Conservation (phyloP, 768 basidiomycete species). For the Suillus cothurnatus region DNA sequence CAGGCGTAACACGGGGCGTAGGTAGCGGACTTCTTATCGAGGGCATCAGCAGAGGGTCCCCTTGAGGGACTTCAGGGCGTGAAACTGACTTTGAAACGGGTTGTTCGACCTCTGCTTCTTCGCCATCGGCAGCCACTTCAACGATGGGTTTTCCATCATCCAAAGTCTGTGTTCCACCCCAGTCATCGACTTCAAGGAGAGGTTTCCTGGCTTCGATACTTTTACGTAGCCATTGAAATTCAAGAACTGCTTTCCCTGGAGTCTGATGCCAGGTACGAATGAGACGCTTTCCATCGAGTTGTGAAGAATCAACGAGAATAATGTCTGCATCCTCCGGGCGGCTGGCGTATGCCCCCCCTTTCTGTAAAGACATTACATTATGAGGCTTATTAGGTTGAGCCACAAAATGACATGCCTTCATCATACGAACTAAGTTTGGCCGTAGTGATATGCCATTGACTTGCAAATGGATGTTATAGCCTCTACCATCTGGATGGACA, state of each 20-base stretch:
- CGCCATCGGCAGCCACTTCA: slow-evolving; percentile 36
- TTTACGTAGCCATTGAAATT: slow-evolving; percentile 53
- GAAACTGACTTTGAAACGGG: slow-evolving; percentile 46
- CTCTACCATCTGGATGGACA: slow-evolving; percentile 39
- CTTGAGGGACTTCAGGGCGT: slow-evolving; percentile 10
- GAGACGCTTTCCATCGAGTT: slow-evolving; percentile 54
- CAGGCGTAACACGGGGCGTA: slow-evolving; percentile 61
- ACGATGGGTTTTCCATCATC: slow-evolving; percentile 37
- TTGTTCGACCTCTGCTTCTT: slow-evolving; percentile 41
- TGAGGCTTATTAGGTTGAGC: not conserved
- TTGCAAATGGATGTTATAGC: slow-evolving; percentile 58
- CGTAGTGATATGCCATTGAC: slow-evolving; percentile 52
- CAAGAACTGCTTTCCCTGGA: slow-evolving; percentile 48
- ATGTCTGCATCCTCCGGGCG: slow-evolving; percentile 55
- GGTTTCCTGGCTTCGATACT: slow-evolving; percentile 46
- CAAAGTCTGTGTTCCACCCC: slow-evolving; percentile 46
- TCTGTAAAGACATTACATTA: slow-evolving; percentile 37
- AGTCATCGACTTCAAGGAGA: slow-evolving; percentile 50
- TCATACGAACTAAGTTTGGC: slow-evolving; percentile 51
- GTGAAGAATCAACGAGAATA: slow-evolving; percentile 58
- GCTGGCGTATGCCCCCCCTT: slow-evolving; percentile 54
- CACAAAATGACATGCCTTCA: slow-evolving; percentile 43
- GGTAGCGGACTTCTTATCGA: slow-evolving; percentile 58
- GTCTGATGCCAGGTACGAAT: slow-evolving; percentile 62
- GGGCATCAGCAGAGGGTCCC: slow-evolving; percentile 19